These are phyloP conservation scores for Candolleomyces efflorescens DNA, from an alignment of 768 basidiomycete species.

Conservation along the genomic window DNA sequence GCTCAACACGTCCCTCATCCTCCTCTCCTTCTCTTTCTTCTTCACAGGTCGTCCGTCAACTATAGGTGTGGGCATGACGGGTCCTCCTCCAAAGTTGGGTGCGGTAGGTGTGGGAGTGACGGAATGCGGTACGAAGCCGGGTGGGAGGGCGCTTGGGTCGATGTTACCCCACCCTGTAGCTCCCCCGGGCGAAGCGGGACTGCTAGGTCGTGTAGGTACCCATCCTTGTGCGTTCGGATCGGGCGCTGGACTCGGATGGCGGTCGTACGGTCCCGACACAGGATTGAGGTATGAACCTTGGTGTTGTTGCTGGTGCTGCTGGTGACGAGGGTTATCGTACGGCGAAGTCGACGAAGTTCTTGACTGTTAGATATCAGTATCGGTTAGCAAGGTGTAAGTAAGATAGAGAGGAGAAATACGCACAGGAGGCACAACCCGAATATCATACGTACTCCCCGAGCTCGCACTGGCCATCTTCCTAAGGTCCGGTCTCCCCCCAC, in stretches of 20 bases:
- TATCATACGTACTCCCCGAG: slow-evolving; percentile 2
- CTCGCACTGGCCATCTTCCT: slow-evolving; percentile 8
- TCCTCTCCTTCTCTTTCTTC: neutral
- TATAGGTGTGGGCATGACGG: slow-evolving; percentile 2
- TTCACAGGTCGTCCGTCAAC: neutral
- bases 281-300: neutral
- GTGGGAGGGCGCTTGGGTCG: neutral
- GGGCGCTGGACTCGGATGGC: neutral
- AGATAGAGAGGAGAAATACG: neutral
- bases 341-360: too few relatives aligned
- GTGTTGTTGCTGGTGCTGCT: neutral
- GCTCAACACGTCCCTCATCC: neutral
- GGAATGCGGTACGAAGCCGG: slow-evolving; percentile 3
- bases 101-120: neutral
- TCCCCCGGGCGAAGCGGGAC: neutral
- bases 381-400: too few relatives aligned
- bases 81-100: neutral
- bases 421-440: slow-evolving; percentile 8
- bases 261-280: neutral
- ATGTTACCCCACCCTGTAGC: neutral
- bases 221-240: neutral
- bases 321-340: neutral
- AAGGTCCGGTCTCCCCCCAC: neutral
- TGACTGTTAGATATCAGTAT: too few relatives aligned
- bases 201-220: neutral